Base-by-base conservation (phyloP, 192 early-diverging fungal genomes). In the Pilobolus umbonatus region DNA sequence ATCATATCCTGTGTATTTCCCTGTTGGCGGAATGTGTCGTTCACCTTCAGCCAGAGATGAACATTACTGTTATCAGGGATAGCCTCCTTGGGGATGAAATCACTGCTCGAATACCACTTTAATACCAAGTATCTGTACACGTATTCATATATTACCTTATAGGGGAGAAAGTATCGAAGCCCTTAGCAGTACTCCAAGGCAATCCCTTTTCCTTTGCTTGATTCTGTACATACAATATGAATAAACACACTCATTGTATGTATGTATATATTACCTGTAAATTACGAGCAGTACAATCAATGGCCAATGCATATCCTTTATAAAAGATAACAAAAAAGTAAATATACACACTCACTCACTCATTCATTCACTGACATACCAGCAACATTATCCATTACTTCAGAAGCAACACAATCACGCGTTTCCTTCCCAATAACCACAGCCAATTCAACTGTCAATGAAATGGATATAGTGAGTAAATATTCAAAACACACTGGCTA, bases 121-220 rank as follows among this genome's bases (percentile, higher is more conserved):
- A 48, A 28, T 15, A 14, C 17, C 32, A 30, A 31, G 26, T 22
- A 9, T 29, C 15, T 29, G 47, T 48, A 3, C 4, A 24, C 7
- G 5, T 42, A 21, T 48, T 24, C 22, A 34, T 32, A 54, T 14
- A n/a, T 21, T 63, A 84, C 81, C 88, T 84, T 34, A 95, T 75
- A n/a, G 95, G 92, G 3, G 90, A 90, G 56, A 96, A 98, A 5
- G 93, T 93, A 64, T 98, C 96, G 72, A 87, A 95, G 0, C 94
- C 96, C 76, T 98, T 98, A 30, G 96, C 85, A 1, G 82, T 75
- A 21, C 87, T 84, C 96, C 96, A 98, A 17, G 96, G 96, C 35
- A 86, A 73, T 1, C 93, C 90, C 14, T 68, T 74, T 62, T 86
- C 82, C 75, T 95, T 98, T 42, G 87, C 93, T 28, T 75, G 74